These are phyloP conservation scores for Podaxis sp. DNA, from an alignment of 768 basidiomycete genomes.

Conservation along the genomic window DNA sequence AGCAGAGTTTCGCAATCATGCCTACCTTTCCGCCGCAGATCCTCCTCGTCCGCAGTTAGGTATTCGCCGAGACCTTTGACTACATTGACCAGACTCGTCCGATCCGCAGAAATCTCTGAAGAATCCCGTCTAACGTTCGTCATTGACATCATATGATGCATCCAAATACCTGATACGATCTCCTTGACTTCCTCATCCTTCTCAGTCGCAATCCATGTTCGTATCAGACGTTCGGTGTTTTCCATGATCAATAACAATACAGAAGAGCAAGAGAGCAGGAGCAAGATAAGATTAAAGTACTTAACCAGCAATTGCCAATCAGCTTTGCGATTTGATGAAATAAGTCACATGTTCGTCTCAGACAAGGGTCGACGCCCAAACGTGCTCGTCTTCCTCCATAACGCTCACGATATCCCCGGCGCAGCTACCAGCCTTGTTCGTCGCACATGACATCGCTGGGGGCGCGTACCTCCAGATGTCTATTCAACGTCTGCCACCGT, in stretches of 20 bases:
- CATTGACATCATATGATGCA: not conserved
- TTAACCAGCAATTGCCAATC: not conserved
- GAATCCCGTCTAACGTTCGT: slow-evolving; percentile 7
- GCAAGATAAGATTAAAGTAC: slow-evolving; percentile 11
- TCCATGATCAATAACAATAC: slow-evolving; percentile 30
- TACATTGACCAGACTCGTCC: slow-evolving; percentile 65
- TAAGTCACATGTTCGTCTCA: slow-evolving; percentile 12
- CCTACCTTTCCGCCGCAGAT: slow-evolving; percentile 75
- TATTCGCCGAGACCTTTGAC: slow-evolving; percentile 88
- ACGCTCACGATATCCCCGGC: not conserved
- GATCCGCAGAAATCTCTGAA: slow-evolving; percentile 51
- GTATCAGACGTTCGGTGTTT: slow-evolving; percentile 48
- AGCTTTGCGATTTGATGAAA: slow-evolving; percentile 1
- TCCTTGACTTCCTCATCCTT: slow-evolving; percentile 59
- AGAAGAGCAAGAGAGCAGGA: not conserved
- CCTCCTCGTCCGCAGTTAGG: slow-evolving; percentile 83
- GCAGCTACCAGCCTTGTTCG: not conserved
- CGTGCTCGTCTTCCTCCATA: not conserved
- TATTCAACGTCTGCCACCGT: slow-evolving; percentile 25
- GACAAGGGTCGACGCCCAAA: not conserved
- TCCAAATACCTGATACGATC: slow-evolving; percentile 57
- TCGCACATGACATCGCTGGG: slow-evolving; percentile 37
- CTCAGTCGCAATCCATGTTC: slow-evolving; percentile 71
- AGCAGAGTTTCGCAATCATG: not conserved
- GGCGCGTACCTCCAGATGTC: slow-evolving; percentile 31